Evolutionary conservation across 1,284 basidiomycete genomes (phyloP).

Genomic region (Leccinum proliferum): DNA sequence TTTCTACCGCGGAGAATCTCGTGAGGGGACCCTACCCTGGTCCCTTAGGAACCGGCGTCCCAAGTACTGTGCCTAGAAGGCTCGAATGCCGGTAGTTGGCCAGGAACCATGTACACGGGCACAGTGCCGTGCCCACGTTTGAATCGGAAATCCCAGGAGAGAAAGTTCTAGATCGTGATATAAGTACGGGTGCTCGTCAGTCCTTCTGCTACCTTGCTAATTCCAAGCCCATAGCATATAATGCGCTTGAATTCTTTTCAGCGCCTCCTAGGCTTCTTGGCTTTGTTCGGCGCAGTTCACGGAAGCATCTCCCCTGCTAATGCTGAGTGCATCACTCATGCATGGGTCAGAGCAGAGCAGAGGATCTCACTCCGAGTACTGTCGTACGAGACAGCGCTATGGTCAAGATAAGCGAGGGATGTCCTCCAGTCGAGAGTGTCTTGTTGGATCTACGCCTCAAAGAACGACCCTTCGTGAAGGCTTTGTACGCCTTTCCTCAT

Average conservation of each 20-base stretch:
- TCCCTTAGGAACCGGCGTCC: neutral
- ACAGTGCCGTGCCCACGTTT: neutral
- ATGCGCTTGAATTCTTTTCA: neutral
- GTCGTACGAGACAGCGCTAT: slow-evolving; percentile 1
- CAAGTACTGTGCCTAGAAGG: neutral
- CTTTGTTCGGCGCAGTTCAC: slow-evolving; percentile 3
- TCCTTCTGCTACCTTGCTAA: neutral
- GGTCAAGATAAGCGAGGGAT: slow-evolving; percentile 18
- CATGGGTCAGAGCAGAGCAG: slow-evolving; percentile 19
- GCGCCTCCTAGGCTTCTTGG: slow-evolving; percentile 4
- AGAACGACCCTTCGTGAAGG: slow-evolving; percentile 18
- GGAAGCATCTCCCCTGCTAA: neutral
- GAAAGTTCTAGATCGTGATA: neutral
- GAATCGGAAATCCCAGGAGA: neutral
- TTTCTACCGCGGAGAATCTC: neutral
- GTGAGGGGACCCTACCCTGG: neutral
- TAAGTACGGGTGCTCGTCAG: neutral
- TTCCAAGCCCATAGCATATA: neutral
- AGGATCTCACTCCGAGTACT: slow-evolving; percentile 15
- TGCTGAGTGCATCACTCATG: slow-evolving; percentile 6
- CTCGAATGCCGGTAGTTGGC: neutral
- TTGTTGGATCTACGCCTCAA: slow-evolving; percentile 21
- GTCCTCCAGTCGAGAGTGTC: slow-evolving; percentile 10
- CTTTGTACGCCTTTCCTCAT: neutral
- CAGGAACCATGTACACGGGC: neutral